phyloP scores from a whole-genome alignment of 805 yeast species.

The Clavispora asparagi region DNA sequence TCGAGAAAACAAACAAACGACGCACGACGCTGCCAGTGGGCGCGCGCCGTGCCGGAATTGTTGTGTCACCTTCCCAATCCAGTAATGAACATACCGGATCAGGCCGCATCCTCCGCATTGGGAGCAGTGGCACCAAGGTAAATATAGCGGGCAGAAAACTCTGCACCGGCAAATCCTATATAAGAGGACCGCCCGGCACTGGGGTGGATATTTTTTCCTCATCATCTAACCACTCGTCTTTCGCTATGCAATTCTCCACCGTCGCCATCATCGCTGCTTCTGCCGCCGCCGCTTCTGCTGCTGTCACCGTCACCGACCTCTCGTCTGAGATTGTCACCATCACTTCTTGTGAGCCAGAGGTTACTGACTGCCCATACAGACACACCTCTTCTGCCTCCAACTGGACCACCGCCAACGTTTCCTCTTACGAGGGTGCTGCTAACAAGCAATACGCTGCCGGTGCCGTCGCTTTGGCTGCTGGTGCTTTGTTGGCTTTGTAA shows the following conservation, averaged over 20 bases:
- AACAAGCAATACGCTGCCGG: slow-evolving; percentile 24
- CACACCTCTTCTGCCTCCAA: slow-evolving; percentile 10
- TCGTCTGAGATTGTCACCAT: slow-evolving; percentile 18
- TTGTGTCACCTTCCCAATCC: neutral
- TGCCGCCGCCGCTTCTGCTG: slow-evolving; percentile 16
- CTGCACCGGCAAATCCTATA: slow-evolving; percentile 1
- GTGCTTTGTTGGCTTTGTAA: slow-evolving; percentile 29
- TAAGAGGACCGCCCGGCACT: slow-evolving; percentile 5
- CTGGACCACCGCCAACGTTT: slow-evolving; percentile 14
- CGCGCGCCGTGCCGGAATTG: neutral
- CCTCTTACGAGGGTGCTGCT: slow-evolving; percentile 17
- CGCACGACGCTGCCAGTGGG: neutral
- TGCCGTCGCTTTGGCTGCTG: slow-evolving; percentile 22
- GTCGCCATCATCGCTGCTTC: slow-evolving; percentile 17
- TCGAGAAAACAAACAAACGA: neutral
- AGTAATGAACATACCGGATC: neutral
- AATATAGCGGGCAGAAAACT: neutral
- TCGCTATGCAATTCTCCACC: slow-evolving; percentile 21
- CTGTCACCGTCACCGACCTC: slow-evolving; percentile 11
- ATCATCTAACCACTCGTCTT: slow-evolving; percentile 23
- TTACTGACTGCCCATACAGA: slow-evolving; percentile 16
- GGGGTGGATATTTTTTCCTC: slow-evolving; percentile 12
- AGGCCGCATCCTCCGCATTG: neutral
- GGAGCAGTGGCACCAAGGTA: neutral
- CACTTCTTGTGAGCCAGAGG: slow-evolving; percentile 17